phyloP scores from a whole-genome alignment of 208 protist species.

The Acanthamoeba triangularis region DNA sequence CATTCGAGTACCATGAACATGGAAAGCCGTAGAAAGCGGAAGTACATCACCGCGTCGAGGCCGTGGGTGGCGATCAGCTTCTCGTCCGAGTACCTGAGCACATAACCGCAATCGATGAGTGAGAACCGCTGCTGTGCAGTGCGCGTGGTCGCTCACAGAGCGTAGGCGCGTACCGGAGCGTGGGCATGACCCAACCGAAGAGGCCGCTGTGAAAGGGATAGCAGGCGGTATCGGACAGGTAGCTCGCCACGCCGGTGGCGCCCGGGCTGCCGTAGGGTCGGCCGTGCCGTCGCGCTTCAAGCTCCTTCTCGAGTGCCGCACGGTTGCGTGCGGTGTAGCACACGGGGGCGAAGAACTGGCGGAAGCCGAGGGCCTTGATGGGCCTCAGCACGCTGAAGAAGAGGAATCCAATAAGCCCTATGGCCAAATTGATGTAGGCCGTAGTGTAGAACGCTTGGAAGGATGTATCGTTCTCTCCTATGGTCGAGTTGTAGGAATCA shows the following conservation, averaged over 20 bases:
- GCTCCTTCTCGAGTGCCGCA: background rate
- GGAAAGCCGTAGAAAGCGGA: constrained; percentile 14
- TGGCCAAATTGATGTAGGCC: background rate
- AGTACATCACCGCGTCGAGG: constrained; percentile 66
- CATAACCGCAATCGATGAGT: background rate
- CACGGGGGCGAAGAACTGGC: constrained; percentile 51
- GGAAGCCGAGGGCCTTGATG: background rate
- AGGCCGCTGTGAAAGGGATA: constrained; percentile 43
- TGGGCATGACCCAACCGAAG: constrained; percentile 35
- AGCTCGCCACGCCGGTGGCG: background rate
- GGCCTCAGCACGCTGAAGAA: constrained; percentile 30
- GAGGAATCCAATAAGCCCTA: background rate
- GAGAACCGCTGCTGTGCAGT: background rate
- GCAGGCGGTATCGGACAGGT: constrained; percentile 24
- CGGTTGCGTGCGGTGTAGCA: constrained; percentile 53
- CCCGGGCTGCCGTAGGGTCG: constrained; percentile 9
- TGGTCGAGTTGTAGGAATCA: background rate
- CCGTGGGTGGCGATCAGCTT: constrained; percentile 22
- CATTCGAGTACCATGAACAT: background rate
- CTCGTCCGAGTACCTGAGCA: constrained; percentile 21
- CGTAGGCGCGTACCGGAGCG: background rate
- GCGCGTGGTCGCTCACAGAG: background rate
- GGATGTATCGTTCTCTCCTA: background rate
- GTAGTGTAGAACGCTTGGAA: constrained; percentile 24
- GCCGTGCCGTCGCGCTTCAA: background rate